phyloP scores from a whole-genome alignment of 495 filamentous ascomycete species.

The Daldinia bambusicola region DNA sequence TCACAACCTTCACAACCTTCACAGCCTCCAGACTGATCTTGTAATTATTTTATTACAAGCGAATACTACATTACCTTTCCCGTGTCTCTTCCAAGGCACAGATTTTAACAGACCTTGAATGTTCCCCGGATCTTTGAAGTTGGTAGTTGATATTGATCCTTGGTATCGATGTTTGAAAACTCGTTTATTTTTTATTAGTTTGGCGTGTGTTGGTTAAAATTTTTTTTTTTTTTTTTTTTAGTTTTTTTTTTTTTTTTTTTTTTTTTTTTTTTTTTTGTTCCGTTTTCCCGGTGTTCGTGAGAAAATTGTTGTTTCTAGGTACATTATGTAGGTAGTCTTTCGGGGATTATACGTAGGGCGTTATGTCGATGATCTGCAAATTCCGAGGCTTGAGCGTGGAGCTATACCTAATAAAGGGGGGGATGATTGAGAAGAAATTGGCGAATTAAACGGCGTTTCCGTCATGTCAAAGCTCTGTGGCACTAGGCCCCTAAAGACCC shows the following conservation, averaged over 20 bases:
- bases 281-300: slow-evolving; percentile 24
- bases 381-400: slow-evolving; percentile 32
- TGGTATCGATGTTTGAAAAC: background rate
- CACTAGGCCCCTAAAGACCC: background rate
- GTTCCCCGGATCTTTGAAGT: background rate
- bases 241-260: no score
- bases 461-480: background rate
- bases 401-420: slow-evolving; percentile 5
- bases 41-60: slow-evolving; percentile 9
- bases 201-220: no score
- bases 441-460: background rate
- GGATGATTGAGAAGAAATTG: background rate
- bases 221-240: no score
- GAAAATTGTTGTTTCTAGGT: slow-evolving; percentile 10
- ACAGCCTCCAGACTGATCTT: background rate
- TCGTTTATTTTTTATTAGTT: slow-evolving; percentile 13
- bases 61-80: slow-evolving; percentile 25
- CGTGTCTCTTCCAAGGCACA: background rate
- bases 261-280: slow-evolving; percentile 25
- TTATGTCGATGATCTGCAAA: slow-evolving; percentile 30
- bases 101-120: background rate
- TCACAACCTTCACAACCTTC: background rate
- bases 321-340: background rate
- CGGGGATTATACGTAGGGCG: slow-evolving; percentile 38
- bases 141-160: background rate